Evolutionary conservation across 805 yeast species (phyloP).

Genomic region (Tetrapisispora nanseiensis): DNA sequence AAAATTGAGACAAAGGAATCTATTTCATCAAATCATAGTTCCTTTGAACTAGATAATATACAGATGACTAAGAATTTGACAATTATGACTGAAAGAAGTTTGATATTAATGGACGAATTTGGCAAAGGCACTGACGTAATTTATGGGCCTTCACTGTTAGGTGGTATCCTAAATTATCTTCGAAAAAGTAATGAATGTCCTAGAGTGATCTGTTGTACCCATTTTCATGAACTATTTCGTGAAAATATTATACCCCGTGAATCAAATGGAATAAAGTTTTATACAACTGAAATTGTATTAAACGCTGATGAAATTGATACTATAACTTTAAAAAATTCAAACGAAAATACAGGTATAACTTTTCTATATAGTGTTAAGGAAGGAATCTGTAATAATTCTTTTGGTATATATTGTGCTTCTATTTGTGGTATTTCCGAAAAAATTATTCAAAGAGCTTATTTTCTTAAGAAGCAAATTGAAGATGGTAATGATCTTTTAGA

Average conservation of each 20-base stretch:
- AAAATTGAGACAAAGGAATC: slow-evolving; percentile 37
- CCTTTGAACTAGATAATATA: slow-evolving; percentile 41
- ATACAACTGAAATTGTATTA: slow-evolving; percentile 30
- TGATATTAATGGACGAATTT: slow-evolving; percentile 43
- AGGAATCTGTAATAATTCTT: slow-evolving; percentile 30
- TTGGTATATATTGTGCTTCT: slow-evolving; percentile 36
- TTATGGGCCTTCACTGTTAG: slow-evolving; percentile 39
- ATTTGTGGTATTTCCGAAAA: slow-evolving; percentile 28
- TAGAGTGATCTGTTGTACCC: slow-evolving; percentile 33
- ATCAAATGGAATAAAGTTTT: slow-evolving; percentile 22
- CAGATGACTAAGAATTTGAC: slow-evolving; percentile 37
- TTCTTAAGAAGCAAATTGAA: slow-evolving; percentile 14
- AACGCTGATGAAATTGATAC: background rate
- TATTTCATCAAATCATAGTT: slow-evolving; percentile 34
- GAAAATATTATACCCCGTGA: slow-evolving; percentile 15
- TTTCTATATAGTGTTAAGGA: slow-evolving; percentile 28
- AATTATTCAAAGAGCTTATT: slow-evolving; percentile 29
- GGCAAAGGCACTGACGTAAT: slow-evolving; percentile 43
- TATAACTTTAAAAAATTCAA: background rate
- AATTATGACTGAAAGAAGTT: slow-evolving; percentile 32
- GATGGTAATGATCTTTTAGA: slow-evolving; percentile 15
- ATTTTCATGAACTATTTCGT: slow-evolving; percentile 35
- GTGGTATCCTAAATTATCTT: slow-evolving; percentile 29
- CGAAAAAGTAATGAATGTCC: slow-evolving; percentile 12
- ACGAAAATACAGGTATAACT: slow-evolving; percentile 15